Evolutionary conservation across 306 rosid genomes (phyloP), one percentile per base, ranked within the genome.

Genomic region (Lotus japonicus): DNA sequence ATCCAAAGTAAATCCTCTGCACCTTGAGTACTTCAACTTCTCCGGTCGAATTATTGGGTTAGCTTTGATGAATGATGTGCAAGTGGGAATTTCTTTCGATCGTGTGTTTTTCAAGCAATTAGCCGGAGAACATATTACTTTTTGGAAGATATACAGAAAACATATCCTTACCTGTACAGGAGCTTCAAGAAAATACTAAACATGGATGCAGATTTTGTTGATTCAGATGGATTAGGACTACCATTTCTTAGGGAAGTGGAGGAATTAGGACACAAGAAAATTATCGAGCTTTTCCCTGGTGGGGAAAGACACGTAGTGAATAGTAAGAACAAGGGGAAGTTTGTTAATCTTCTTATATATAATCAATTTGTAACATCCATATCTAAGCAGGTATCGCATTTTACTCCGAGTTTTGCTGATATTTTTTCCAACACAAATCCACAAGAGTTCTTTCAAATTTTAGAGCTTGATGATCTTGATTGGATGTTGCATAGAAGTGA

Each of bases 81-180:
- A 90, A 70, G 90, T 94, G 16, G 98, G 97, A 55, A 64, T 94
- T 94, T 74, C n/a, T n/a, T n/a, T n/a, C n/a, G 96, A 94, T 70
- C 90, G 89, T 39, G 83, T 81, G 60, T 94, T 94, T 85, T 86
- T 88, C 86, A 63, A 23, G 72, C 97, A 90, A 85, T 81, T 94
- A 82, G 96, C n/a, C n/a, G 97, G 96, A 74, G 80, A 55, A 10
- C 6, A 0, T 14, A 73, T 92, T 54, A 72, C 87, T 53, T 77
- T n/a, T n/a, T n/a, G n/a, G n/a, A n/a, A n/a, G 99, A 94, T 76
- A 84, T 84, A 79, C 63, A 35, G 59, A 88, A 86, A 75, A 86
- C 96, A 8, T 95, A 94, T 86, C 99, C 97, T 33, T 68, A 28
- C 77, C 36, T 90, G 75, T 94, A 86, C 72, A 76, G 39, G 73